Conservation (phyloP, 23 red algal genomes). For the Chondrus crispus region DNA sequence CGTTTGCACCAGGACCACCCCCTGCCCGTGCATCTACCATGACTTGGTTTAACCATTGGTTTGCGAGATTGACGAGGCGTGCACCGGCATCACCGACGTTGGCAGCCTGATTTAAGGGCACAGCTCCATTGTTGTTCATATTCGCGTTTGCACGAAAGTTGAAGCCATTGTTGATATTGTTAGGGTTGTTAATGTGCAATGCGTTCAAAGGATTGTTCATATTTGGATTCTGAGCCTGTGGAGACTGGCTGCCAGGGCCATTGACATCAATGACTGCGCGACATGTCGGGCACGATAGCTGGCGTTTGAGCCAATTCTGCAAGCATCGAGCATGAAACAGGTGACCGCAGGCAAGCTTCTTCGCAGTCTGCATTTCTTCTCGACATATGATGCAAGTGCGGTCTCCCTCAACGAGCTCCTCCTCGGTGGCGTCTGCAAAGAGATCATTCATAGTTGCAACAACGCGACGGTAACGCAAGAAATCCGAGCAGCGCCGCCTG, state of each 20-base stretch:
- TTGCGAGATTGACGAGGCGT: conserved; percentile 45
- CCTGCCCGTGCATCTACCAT: conserved; percentile 33
- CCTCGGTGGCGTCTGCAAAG: conserved; percentile 77
- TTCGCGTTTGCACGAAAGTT: background rate
- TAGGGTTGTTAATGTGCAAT: background rate
- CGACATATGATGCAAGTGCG: conserved; percentile 98
- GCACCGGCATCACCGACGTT: conserved; percentile 42
- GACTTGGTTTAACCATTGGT: conserved; percentile 45
- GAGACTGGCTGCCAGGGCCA: background rate
- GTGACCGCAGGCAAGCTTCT: conserved; percentile 93
- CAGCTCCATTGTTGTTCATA: background rate
- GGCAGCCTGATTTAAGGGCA: background rate
- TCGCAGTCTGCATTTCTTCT: conserved; percentile 88
- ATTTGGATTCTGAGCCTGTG: background rate
- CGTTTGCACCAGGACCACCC: background rate
- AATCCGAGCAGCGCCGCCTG: conserved; percentile 73
- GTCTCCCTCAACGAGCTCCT: conserved; percentile 82
- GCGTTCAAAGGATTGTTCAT: background rate
- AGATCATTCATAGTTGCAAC: conserved; percentile 87
- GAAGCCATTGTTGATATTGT: background rate
- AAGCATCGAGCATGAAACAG: conserved; percentile 93
- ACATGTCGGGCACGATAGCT: conserved; percentile 89
- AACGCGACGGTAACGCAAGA: conserved; percentile 88
- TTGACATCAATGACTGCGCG: conserved; percentile 71
- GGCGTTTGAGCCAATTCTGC: conserved; percentile 88